phyloP scores from a whole-genome alignment of 495 filamentous ascomycete genomes.

The Neurospora sp. region DNA sequence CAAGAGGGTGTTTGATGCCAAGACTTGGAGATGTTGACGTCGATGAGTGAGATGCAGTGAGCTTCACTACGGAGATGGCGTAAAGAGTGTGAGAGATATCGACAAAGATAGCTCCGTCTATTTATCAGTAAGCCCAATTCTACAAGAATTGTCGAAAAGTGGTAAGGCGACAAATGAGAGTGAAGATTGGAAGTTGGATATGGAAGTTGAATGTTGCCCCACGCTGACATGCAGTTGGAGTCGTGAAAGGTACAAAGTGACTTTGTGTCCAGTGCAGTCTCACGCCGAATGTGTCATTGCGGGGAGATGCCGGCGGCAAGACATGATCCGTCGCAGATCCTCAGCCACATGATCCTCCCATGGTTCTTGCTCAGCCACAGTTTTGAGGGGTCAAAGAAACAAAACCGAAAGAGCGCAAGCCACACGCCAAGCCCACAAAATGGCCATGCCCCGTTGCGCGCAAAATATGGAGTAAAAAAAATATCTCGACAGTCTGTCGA shows the following conservation, averaged over 20 bases:
- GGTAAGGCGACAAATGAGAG: not conserved
- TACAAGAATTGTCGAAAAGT: not conserved
- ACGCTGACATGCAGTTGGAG: not conserved
- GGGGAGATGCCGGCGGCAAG: not conserved
- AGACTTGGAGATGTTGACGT: not conserved
- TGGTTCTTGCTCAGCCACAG: not conserved
- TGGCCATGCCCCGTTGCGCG: slow-evolving; percentile 6
- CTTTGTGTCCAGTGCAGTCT: not conserved
- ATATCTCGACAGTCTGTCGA: not conserved
- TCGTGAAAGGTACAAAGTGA: not conserved
- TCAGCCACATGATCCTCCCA: not conserved
- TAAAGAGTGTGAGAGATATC: not conserved
- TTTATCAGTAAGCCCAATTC: not conserved
- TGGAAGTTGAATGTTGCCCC: not conserved
- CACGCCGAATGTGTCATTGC: slow-evolving; percentile 30
- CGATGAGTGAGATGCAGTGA: not conserved
- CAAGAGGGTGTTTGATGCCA: not conserved
- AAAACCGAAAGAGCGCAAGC: not conserved
- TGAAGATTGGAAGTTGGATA: not conserved
- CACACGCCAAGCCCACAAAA: slow-evolving; percentile 10
- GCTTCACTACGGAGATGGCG: not conserved
- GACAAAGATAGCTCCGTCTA: not conserved
- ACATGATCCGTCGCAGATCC: not conserved
- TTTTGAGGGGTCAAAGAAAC: not conserved
- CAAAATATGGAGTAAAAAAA: slow-evolving; percentile 1